A percentile compares a stretch with the other conserved stretches of the same genome.
phyloP scores from a whole-genome alignment of 192 early-diverging fungal species.

The Allomyces javanicus region DNA sequence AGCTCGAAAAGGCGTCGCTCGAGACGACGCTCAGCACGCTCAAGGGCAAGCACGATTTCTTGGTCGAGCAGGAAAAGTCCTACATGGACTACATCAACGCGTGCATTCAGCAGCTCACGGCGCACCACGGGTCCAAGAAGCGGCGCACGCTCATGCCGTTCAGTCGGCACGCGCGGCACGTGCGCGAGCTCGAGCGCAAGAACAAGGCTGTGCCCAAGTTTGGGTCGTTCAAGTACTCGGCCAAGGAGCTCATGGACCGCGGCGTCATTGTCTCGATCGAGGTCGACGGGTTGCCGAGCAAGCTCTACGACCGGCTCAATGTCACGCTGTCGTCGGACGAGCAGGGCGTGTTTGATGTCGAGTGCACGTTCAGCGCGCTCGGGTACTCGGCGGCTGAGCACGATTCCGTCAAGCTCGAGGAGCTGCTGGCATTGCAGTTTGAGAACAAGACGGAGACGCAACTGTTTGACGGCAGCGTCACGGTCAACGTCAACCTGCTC shows the following conservation, averaged over 20 bases:
- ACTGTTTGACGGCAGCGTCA: slow-evolving; percentile 73
- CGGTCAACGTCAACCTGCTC: slow-evolving; percentile 90
- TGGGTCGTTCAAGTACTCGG: slow-evolving; percentile 96
- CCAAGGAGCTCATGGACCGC: slow-evolving; percentile 74
- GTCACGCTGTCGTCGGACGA: slow-evolving; percentile 84
- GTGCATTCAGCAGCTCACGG: slow-evolving; percentile 71
- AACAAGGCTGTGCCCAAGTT: slow-evolving; percentile 74
- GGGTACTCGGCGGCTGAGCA: slow-evolving; percentile 31
- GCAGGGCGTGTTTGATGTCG: slow-evolving; percentile 72
- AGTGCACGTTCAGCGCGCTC: slow-evolving; percentile 42
- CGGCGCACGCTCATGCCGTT: slow-evolving; percentile 56
- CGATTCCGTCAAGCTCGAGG: slow-evolving; percentile 47
- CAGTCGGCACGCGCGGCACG: slow-evolving; percentile 87
- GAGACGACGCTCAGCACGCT: slow-evolving; percentile 62
- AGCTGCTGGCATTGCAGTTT: slow-evolving; percentile 83
- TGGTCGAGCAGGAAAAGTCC: slow-evolving; percentile 70
- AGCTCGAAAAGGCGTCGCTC: slow-evolving; percentile 51
- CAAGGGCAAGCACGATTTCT: slow-evolving; percentile 59
- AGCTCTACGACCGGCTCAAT: slow-evolving; percentile 71
- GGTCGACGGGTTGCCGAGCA: slow-evolving; percentile 49
- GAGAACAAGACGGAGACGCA: slow-evolving; percentile 79
- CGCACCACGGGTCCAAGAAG: slow-evolving; percentile 44
- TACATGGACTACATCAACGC: slow-evolving; percentile 80
- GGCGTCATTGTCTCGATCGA: slow-evolving; percentile 68
- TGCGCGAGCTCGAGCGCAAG: slow-evolving; percentile 59